These are phyloP conservation scores for Pyrenophora tritici-repentis DNA, from an alignment of 2,329 filamentous ascomycete genomes.

Conservation along the genomic window DNA sequence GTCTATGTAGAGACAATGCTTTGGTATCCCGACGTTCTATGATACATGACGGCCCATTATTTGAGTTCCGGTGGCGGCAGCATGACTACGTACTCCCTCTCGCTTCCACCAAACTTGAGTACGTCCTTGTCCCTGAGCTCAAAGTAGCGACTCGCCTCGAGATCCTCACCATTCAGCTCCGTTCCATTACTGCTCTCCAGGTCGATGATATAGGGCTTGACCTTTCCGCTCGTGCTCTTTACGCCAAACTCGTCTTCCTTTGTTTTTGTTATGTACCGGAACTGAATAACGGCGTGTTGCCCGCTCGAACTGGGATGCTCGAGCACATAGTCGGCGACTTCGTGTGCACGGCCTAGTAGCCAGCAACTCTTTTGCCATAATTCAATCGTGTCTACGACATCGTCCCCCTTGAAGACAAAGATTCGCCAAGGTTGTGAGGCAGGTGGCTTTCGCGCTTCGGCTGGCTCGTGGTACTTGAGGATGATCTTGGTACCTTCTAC, in stretches of 20 bases:
- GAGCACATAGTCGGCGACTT: slow-evolving; percentile 80
- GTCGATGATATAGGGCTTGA: slow-evolving; percentile 85
- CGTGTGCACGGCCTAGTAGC: slow-evolving; percentile 80
- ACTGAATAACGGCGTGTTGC: slow-evolving; percentile 95
- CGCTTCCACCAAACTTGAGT: slow-evolving; percentile 83
- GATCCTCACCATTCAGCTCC: slow-evolving; percentile 72
- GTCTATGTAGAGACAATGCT: neutral
- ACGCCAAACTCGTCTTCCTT: slow-evolving; percentile 81
- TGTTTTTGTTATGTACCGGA: slow-evolving; percentile 79
- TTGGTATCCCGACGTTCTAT: neutral
- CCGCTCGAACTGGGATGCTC: slow-evolving; percentile 94
- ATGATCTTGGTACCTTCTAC: slow-evolving; percentile 76
- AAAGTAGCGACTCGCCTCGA: slow-evolving; percentile 78
- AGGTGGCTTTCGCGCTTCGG: slow-evolving; percentile 87
- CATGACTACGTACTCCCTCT: slow-evolving; percentile 96
- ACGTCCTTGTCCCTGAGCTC: slow-evolving; percentile 90
- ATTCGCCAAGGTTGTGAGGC: slow-evolving; percentile 81
- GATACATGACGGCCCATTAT: neutral
- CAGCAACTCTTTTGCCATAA: slow-evolving; percentile 81
- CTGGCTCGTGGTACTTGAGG: slow-evolving; percentile 94
- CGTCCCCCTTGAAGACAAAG: slow-evolving; percentile 86
- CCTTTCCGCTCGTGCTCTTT: slow-evolving; percentile 49
- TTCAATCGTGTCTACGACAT: slow-evolving; percentile 80
- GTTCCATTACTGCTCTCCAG: slow-evolving; percentile 94
- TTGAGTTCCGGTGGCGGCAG: slow-evolving; percentile 55